Evolutionary conservation across 495 filamentous ascomycete genomes (phyloP), one percentile per base, ranked within the genome.

Genomic region (Tuber aestivum): DNA sequence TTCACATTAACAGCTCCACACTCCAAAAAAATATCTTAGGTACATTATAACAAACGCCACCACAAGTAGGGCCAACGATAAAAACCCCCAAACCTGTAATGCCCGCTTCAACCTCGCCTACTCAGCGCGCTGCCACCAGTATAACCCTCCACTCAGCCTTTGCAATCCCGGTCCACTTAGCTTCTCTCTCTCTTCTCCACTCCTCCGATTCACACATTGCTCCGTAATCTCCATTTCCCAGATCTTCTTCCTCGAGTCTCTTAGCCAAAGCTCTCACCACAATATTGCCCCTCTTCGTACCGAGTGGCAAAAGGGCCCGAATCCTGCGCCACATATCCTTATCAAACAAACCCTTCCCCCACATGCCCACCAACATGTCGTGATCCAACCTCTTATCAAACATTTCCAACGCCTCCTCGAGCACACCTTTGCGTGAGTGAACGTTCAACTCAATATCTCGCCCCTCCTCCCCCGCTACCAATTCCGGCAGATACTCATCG

Each of bases 381-480:
- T 82, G 80, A 37, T 73, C 77, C 23, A 70, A 41, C 32, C 74
- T 69, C 41, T 83, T 83, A 37, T 79, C 41, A 48, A 83, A 83
- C 10, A 68, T 72, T 9, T 44, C 71, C 32, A 83, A 74, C 10
- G 82, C 80, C 37, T 83, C 78, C 7, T 76, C 72, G 20, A 82
- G 70, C 3, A 82, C 40, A 20, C 38, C 0, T 61, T 74, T 69
- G 61, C 76, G 75, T 27, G 71, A 65, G 56, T 65, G 56, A 18
- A 65, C 27, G 18, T 35, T 65, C 56, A 20, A 65, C 27, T 8
- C 32, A 65, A 32, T 61, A 7, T 72, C 69, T 27, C 14, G 44
- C 38, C 16, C 32, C 21, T 16, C 48, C 40, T 41, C 48, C 23
- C 12, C 27, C 7, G 8, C 27, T 42, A 35, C 6, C 21, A 78